Evolutionary conservation across 345 rosid species (phyloP).

Genomic region (Garcia nutans): DNA sequence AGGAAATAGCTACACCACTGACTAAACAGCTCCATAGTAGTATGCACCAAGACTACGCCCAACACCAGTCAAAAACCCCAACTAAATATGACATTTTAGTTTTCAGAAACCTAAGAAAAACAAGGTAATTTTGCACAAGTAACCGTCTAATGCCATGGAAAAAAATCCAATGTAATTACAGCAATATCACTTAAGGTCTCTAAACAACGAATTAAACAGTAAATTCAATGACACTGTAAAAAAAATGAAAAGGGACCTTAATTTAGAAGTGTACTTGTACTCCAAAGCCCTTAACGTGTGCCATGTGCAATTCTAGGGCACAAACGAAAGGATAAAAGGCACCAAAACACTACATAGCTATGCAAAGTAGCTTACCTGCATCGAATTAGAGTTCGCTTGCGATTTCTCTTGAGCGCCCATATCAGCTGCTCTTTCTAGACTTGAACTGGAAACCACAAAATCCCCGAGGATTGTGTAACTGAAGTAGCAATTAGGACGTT

Average conservation of each 20-base stretch:
- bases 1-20: not conserved
- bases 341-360: constrained; percentile 10
- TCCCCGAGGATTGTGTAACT: constrained; percentile 20
- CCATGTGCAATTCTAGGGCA: constrained; percentile 25
- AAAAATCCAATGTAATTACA: not conserved
- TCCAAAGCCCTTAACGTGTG: not conserved
- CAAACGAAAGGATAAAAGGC: constrained; percentile 16
- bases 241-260: not conserved
- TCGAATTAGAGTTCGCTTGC: constrained; percentile 65
- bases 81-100: not conserved
- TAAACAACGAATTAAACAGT: not conserved
- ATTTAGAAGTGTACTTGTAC: constrained; percentile 6
- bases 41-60: not conserved
- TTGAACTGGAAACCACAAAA: constrained; percentile 32
- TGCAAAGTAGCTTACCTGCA: constrained; percentile 60
- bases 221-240: constrained; percentile 1
- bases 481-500: constrained; percentile 12
- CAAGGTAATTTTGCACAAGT: not conserved
- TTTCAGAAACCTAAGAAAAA: not conserved
- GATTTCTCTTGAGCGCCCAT: constrained; percentile 93
- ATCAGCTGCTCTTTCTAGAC: constrained; percentile 34
- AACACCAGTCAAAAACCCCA: constrained; percentile 1
- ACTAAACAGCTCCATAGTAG: not conserved
- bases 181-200: constrained; percentile 9
- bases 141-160: not conserved